Evolutionary conservation across 176 grass and related monocot genomes (phyloP).

Genomic region (sorghum (Sorghum bicolor)): Sorghum_bicolor_NCBIv3 NC_012873.2:60752501-60753000

Average conservation of each 20-base stretch:
- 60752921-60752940: background rate
- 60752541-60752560: background rate
- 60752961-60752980: background rate
- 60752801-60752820: background rate
- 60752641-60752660: background rate
- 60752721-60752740: background rate
- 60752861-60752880: background rate
- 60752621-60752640: background rate
- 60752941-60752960: background rate
- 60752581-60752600: background rate
- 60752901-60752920: background rate
- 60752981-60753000: background rate
- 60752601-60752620: no score
- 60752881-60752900: background rate
- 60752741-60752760: background rate
- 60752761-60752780: background rate
- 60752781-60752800: slow-evolving; percentile 4
- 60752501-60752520: background rate
- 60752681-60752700: background rate
- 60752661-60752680: background rate
- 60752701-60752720: background rate
- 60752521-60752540: background rate
- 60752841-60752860: background rate
- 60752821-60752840: background rate
- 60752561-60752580: background rate